These are phyloP conservation scores for Debaryomyces subglobosus DNA, from an alignment of 1,139 yeast species.

Conservation along the genomic window DNA sequence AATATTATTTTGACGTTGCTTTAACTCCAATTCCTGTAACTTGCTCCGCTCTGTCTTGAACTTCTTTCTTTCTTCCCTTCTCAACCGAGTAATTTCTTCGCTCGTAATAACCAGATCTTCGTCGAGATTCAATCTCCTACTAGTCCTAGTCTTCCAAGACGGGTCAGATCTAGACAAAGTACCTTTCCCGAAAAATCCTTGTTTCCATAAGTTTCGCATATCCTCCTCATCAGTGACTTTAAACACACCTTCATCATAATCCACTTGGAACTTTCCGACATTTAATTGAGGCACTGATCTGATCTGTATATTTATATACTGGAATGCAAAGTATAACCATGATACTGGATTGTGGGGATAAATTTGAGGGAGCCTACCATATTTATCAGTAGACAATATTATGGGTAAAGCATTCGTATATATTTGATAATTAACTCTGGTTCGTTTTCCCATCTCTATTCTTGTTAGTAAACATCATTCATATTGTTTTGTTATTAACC, in stretches of 20 bases:
- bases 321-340: slow-evolving; percentile 51
- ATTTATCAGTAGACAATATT: slow-evolving; percentile 35
- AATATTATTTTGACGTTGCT: slow-evolving; percentile 28
- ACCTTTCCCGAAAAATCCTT: slow-evolving; percentile 96
- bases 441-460: slow-evolving; percentile 26
- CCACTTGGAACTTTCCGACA: slow-evolving; percentile 26
- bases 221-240: slow-evolving; percentile 47
- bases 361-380: slow-evolving; percentile 47
- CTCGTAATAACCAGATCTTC: slow-evolving; percentile 42
- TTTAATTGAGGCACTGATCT: slow-evolving; percentile 31
- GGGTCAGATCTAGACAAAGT: slow-evolving; percentile 88
- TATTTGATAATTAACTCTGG: slow-evolving; percentile 30
- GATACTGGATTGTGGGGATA: slow-evolving; percentile 63
- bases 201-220: slow-evolving; percentile 71
- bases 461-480: slow-evolving; percentile 16
- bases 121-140: slow-evolving; percentile 46
- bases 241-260: slow-evolving; percentile 40
- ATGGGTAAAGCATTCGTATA: slow-evolving; percentile 55
- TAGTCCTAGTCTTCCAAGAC: slow-evolving; percentile 74
- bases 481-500: not conserved
- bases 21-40: slow-evolving; percentile 39
- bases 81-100: slow-evolving; percentile 75
- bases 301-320: slow-evolving; percentile 28
- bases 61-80: slow-evolving; percentile 72
- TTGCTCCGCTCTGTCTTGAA: slow-evolving; percentile 62